Base-by-base conservation (phyloP, 2,329 filamentous ascomycete species). In the Aureobasidium sp. region DNA sequence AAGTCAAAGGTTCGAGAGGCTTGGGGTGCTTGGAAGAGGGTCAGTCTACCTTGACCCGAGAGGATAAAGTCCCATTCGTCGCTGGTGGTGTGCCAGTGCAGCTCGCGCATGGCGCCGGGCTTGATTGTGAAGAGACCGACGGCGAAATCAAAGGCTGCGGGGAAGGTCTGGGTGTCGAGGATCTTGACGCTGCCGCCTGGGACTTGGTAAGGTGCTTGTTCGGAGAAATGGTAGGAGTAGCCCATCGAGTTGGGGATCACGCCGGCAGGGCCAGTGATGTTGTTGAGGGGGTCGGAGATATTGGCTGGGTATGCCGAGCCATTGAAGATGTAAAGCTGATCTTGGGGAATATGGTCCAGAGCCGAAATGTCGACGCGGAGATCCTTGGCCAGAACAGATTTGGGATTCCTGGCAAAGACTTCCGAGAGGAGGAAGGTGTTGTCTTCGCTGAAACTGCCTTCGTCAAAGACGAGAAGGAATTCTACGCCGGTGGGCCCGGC, bases 1-100 rank as follows among this genome's bases (percentile, higher is more conserved):
- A 83, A 85, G 72, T 85, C 83, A 63, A 84, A 86, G 0, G 82
- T 85, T 51, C 78, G 76, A 1, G 79, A 77, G 1, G 77, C 71
- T 4, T 73, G 70, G 0, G 82, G 81, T 0, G 82, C 83, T 25
- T 74, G 67, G 72, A 81, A 86, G 29, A 85, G 76, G 0, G 82
- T 85, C 41, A 84, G 76, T 11, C 84, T 79, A 0, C 78, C 84
- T 12, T 78, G 77, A 0, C 84, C 84, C 60, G 78, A 70, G 8
- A 86, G 72, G 74, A 86, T 84, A 71, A 82, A 86, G 56, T 78
- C 78, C 84, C 84, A 86, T 70, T 86, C 84, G 69, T 86, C 83
- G 9, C 77, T 79, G 0, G 76, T 78, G 1, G 81, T 81, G 72
- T 87, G 84, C 84, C 84, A 87, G 73, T 87, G 84, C 47, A 87